phyloP scores from a whole-genome alignment of 148 eudicot species.

The Dysphania ambrosioides region DNA sequence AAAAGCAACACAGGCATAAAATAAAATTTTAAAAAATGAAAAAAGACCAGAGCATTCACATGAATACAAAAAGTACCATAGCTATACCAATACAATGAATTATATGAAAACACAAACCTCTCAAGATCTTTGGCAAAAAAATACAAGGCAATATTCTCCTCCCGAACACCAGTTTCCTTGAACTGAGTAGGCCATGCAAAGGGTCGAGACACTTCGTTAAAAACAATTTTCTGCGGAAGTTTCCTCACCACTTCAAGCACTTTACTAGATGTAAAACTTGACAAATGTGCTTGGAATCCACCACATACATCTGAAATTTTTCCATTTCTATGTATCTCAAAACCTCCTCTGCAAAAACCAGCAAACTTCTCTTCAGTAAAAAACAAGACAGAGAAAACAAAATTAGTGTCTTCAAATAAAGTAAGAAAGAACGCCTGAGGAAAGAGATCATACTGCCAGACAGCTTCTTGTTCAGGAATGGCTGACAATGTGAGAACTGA shows the following conservation, averaged over 20 bases:
- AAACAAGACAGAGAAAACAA: neutral
- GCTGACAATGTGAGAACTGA: conserved; percentile 41
- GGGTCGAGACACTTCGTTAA: conserved; percentile 69
- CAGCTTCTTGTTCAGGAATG: conserved; percentile 74
- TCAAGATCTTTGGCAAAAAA: conserved; percentile 86
- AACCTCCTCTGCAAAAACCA: conserved; percentile 67
- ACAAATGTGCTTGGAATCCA: conserved; percentile 91
- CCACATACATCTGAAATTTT: conserved; percentile 42
- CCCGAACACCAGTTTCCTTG: conserved; percentile 61
- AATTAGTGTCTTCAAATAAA: neutral
- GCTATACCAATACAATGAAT: conserved; percentile 5
- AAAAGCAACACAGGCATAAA: conserved; percentile 21
- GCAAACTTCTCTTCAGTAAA: neutral
- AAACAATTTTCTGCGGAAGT: conserved; percentile 50
- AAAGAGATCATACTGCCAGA: conserved; percentile 81
- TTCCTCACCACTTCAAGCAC: conserved; percentile 68
- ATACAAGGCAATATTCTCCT: conserved; percentile 76
- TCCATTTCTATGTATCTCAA: conserved; percentile 69
- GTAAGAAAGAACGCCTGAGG: neutral
- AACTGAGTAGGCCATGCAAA: conserved; percentile 87
- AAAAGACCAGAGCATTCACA: neutral
- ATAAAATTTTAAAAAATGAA: too few species aligned
- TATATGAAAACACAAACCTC: conserved; percentile 43
- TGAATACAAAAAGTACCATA: neutral
- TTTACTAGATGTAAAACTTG: conserved; percentile 67